Evolutionary conservation across 345 rosid genomes (phyloP).

Genomic region (Citrus cavaleriei): DNA sequence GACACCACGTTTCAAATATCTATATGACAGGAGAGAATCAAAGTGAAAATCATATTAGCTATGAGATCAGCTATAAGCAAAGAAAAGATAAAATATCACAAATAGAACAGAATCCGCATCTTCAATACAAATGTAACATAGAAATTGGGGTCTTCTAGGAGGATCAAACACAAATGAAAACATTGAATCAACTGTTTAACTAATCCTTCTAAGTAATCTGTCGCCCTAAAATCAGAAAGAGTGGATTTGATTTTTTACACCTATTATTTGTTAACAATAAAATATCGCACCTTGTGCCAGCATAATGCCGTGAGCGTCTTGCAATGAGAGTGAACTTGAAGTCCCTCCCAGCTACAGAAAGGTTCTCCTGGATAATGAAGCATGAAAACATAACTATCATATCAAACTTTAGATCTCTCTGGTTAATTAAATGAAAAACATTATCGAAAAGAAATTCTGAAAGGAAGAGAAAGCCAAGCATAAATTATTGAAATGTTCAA

Average conservation of each 20-base stretch:
- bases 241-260: not conserved
- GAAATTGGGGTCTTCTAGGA: not conserved
- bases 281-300: conserved; percentile 82
- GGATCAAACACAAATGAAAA: not conserved
- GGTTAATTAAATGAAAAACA: not conserved
- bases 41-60: conserved; percentile 12
- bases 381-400: conserved; percentile 10
- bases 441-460: not conserved
- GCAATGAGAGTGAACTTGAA: conserved; percentile 75
- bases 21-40: conserved; percentile 23
- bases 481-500: not conserved
- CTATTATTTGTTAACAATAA: not conserved
- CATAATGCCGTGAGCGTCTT: conserved; percentile 90
- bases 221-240: not conserved
- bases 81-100: not conserved
- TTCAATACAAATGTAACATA: not conserved
- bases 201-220: not conserved
- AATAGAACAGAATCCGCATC: not conserved
- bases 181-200: not conserved
- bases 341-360: conserved; percentile 56
- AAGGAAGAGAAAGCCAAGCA: not conserved
- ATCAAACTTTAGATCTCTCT: conserved; percentile 5
- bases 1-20: conserved; percentile 90
- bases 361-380: conserved; percentile 51
- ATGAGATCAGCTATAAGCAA: conserved; percentile 6